Conservation (phyloP, 768 basidiomycete genomes). For the Amanita muscaria region DNA sequence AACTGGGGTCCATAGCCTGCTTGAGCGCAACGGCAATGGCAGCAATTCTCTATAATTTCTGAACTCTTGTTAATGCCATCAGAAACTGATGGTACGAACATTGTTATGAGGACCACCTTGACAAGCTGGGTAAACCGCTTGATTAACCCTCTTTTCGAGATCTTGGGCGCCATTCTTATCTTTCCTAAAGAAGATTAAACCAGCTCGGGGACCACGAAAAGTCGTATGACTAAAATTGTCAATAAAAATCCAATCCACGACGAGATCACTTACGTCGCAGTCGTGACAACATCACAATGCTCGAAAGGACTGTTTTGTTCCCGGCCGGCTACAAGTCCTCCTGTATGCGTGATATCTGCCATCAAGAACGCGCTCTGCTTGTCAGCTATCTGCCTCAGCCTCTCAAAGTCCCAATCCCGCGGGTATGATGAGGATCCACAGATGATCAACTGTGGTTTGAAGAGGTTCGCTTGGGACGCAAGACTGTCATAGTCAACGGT, state of each 20-base stretch:
- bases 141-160: slow-evolving; percentile 94
- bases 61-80: neutral
- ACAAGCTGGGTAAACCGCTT: slow-evolving; percentile 98
- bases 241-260: too few species aligned
- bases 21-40: slow-evolving; percentile 87
- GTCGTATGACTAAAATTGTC: slow-evolving; percentile 84
- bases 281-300: slow-evolving; percentile 95
- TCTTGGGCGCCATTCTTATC: slow-evolving; percentile 75
- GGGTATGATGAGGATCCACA: slow-evolving; percentile 99
- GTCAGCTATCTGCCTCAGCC: slow-evolving; percentile 73
- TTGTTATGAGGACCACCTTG: slow-evolving; percentile 99
- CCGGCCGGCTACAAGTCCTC: slow-evolving; percentile 87
- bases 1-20: slow-evolving; percentile 85
- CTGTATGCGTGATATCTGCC: slow-evolving; percentile 97
- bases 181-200: slow-evolving; percentile 97
- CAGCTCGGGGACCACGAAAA: slow-evolving; percentile 94
- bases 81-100: slow-evolving; percentile 38
- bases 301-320: slow-evolving; percentile 90
- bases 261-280: slow-evolving; percentile 78
- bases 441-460: slow-evolving; percentile 92
- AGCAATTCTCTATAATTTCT: slow-evolving; percentile 68
- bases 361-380: slow-evolving; percentile 88
- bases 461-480: slow-evolving; percentile 80
- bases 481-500: slow-evolving; percentile 84
- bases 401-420: slow-evolving; percentile 92